phyloP scores from a whole-genome alignment of 163 green algal genomes.

The Scenedesmus sp. region DNA sequence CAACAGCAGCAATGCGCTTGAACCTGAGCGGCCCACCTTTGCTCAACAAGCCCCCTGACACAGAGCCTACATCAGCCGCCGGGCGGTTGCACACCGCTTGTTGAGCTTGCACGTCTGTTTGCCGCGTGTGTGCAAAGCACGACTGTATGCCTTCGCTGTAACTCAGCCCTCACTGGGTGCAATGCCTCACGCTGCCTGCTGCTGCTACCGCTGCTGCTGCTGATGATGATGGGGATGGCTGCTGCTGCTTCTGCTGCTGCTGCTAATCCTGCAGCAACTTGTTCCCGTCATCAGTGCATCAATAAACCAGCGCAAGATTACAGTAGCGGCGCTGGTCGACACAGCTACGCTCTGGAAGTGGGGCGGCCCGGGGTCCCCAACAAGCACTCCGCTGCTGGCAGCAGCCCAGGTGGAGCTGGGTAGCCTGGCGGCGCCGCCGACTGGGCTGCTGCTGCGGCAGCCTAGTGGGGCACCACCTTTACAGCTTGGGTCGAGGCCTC shows the following conservation, averaged over 20 bases:
- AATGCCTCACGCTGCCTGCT: not conserved
- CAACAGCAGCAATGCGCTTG: too few species aligned
- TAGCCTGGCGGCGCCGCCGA: not conserved
- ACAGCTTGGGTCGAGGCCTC: not conserved
- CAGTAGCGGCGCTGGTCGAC: slow-evolving; percentile 36
- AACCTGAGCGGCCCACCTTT: too few species aligned
- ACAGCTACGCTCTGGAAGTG: slow-evolving; percentile 44
- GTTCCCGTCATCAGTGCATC: not conserved
- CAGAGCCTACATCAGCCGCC: too few species aligned
- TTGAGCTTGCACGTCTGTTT: too few species aligned
- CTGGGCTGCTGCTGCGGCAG: slow-evolving; percentile 32
- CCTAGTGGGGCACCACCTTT: slow-evolving; percentile 4
- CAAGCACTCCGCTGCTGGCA: slow-evolving; percentile 25
- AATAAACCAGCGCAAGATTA: not conserved
- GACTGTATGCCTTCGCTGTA: too few species aligned
- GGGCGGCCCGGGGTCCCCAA: not conserved
- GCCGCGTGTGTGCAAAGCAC: too few species aligned
- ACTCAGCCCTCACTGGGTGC: not conserved
- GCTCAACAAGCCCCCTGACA: too few species aligned
- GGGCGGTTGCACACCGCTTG: too few species aligned
- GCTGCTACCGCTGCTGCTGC: not conserved
- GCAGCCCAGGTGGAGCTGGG: not conserved
- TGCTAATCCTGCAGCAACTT: not conserved
- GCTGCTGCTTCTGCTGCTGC: not conserved
- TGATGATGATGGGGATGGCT: not conserved